Base-by-base conservation (phyloP, 306 rosid species). In the Pyrus betulifolia region DNA sequence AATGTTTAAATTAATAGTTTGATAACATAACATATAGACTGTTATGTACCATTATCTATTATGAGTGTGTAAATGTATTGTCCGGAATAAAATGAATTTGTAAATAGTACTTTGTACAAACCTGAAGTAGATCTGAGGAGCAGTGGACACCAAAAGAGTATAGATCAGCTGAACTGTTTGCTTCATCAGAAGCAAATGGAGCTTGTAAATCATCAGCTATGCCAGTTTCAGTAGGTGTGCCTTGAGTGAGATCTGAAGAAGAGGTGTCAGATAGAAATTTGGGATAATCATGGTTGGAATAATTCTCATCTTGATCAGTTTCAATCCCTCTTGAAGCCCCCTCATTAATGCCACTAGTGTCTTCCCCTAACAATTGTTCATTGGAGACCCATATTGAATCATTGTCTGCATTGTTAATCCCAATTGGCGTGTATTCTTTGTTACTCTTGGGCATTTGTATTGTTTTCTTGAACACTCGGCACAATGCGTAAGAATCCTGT, bases 191-290 rank as follows among this genome's bases (percentile, higher is more conserved):
- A 54, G 93, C 81, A 81, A 89, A 81, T 18, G 87, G 91, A 67
- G 89, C 82, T 30, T 84, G 98, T 17, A 91, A 67, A 82, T 91
- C 97, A 23, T 93, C 98, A 15, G 51, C 85, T 63, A 80, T 84
- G 28, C 86, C 83, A 14, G 87, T 85, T 42, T 89, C 89, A 9
- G 88, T 74, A 0, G 93, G 89, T 27, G 96, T 90, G 23, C 98
- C 97, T 86, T 93, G 98, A 67, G 97, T 93, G 75, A 93, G 88
- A 86, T 93, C 98, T 22, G 97, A 93, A 63, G 98, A 93, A 57
- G 98, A 93, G 35, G 92, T 91, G 28, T 91, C 97, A 59, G 90
- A 85, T 10, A 74, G 79, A 78, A 88, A 84, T 79, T 82, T 88
- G 28, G 86, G 81, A 63, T 80, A 28, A 28, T 82, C 82, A 30